A percentile compares a stretch with the other conserved stretches of the same genome.
Evolutionary conservation across 441 rosid genomes (phyloP).

Genomic region (Pelargonium exstipulatum): DNA sequence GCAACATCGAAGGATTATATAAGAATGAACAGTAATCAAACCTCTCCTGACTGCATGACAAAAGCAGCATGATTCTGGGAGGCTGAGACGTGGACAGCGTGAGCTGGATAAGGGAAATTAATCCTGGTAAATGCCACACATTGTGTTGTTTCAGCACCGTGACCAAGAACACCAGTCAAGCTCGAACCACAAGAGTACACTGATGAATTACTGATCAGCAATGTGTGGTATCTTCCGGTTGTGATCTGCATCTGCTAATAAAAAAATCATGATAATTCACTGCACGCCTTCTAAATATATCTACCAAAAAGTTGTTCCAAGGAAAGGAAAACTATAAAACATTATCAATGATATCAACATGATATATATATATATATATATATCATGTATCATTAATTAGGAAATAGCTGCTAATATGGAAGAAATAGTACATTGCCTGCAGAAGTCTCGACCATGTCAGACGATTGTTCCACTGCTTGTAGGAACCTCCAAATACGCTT

Average conservation of each 20-base stretch:
- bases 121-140: slow-evolving; percentile 68
- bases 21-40: slow-evolving; percentile 30
- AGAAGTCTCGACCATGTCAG: slow-evolving; percentile 68
- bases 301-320: too few species aligned
- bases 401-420: background rate
- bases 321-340: too few species aligned
- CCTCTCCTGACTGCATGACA: slow-evolving; percentile 84
- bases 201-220: slow-evolving; percentile 75
- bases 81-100: slow-evolving; percentile 81
- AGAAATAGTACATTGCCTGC: slow-evolving; percentile 79
- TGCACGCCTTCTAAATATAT: background rate
- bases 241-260: slow-evolving; percentile 82
- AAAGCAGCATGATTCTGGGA: slow-evolving; percentile 90
- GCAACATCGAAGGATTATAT: background rate
- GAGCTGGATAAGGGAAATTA: slow-evolving; percentile 50
- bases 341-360: too few species aligned
- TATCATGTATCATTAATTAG: too few species aligned
- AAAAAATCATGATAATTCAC: slow-evolving; percentile 19
- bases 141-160: slow-evolving; percentile 88
- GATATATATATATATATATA: too few species aligned
- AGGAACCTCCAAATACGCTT: slow-evolving; percentile 75
- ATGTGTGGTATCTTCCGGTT: slow-evolving; percentile 84
- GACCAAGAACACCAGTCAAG: slow-evolving; percentile 85
- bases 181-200: slow-evolving; percentile 88
- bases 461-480: slow-evolving; percentile 72